Evolutionary conservation across 2,329 filamentous ascomycete genomes (phyloP).

Genomic region (Cordyceps fumosorosea): DNA sequence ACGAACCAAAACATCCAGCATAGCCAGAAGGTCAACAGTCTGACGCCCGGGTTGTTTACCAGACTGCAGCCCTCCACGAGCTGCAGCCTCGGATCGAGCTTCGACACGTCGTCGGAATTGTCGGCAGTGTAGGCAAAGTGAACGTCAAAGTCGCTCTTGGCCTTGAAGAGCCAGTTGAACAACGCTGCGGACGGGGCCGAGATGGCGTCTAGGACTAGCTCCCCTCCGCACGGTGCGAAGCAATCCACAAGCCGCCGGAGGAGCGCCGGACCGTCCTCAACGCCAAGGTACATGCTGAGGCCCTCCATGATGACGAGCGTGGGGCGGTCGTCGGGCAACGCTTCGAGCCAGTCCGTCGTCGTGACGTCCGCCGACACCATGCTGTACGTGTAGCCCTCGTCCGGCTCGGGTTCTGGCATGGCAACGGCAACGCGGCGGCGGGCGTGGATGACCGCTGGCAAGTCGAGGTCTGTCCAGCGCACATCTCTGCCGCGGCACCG

Average conservation of each 20-base stretch:
- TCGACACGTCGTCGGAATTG: not conserved
- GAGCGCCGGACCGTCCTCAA: slow-evolving; percentile 19
- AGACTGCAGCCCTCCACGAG: not conserved
- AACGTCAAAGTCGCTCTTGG: not conserved
- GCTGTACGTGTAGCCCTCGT: slow-evolving; percentile 16
- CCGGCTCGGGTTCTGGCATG: slow-evolving; percentile 7
- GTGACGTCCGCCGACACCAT: slow-evolving; percentile 22
- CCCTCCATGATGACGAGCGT: slow-evolving; percentile 28
- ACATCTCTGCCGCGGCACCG: slow-evolving; percentile 14
- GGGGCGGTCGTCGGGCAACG: slow-evolving; percentile 24
- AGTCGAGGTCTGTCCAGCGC: slow-evolving; percentile 29
- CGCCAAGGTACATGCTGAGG: slow-evolving; percentile 25
- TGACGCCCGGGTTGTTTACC: not conserved
- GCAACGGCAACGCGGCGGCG: slow-evolving; percentile 19
- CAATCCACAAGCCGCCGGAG: slow-evolving; percentile 20
- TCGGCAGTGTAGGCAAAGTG: not conserved
- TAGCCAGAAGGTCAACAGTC: not conserved
- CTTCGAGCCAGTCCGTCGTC: slow-evolving; percentile 23
- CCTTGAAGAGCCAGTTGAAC: not conserved
- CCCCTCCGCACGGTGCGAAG: slow-evolving; percentile 19
- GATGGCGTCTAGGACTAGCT: slow-evolving; percentile 22
- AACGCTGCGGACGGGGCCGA: not conserved
- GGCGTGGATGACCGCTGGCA: slow-evolving; percentile 28
- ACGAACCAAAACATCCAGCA: not conserved
- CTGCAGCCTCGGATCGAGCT: not conserved